Conservation (phyloP, 257 asterid genomes). For the Penstemon eatonii region DNA sequence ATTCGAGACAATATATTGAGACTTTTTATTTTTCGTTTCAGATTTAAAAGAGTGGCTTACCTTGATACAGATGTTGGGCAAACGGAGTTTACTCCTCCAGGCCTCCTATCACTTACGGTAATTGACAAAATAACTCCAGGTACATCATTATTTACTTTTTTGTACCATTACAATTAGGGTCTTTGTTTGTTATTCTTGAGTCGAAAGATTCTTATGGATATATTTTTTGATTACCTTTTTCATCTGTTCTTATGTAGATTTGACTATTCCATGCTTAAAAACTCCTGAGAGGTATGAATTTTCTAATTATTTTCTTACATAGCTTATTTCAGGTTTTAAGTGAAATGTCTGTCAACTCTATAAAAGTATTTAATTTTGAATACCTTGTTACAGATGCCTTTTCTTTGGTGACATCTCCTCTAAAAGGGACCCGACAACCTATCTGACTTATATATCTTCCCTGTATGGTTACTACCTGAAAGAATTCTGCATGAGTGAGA, state of each 20-base stretch:
- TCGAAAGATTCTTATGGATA: slow-evolving; percentile 5
- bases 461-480: slow-evolving; percentile 67
- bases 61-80: slow-evolving; percentile 98
- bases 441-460: slow-evolving; percentile 55
- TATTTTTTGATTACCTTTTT: neutral
- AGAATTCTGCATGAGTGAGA: slow-evolving; percentile 32
- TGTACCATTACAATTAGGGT: neutral
- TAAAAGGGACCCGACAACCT: slow-evolving; percentile 76
- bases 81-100: slow-evolving; percentile 93
- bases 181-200: neutral
- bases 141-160: slow-evolving; percentile 23
- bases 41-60: slow-evolving; percentile 84
- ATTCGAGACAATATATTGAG: neutral
- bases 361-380: slow-evolving; percentile 16
- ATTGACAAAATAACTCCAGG: slow-evolving; percentile 80
- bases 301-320: neutral
- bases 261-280: slow-evolving; percentile 77
- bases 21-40: slow-evolving; percentile 32
- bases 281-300: slow-evolving; percentile 81
- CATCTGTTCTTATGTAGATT: slow-evolving; percentile 48
- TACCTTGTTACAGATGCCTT: slow-evolving; percentile 66
- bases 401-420: slow-evolving; percentile 93
- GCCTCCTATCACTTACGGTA: slow-evolving; percentile 69
- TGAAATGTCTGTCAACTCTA: slow-evolving; percentile 3
- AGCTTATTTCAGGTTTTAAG: neutral